Base-by-base conservation (phyloP, 148 eudicot genomes). In the Rhododendron williamsianum region DNA sequence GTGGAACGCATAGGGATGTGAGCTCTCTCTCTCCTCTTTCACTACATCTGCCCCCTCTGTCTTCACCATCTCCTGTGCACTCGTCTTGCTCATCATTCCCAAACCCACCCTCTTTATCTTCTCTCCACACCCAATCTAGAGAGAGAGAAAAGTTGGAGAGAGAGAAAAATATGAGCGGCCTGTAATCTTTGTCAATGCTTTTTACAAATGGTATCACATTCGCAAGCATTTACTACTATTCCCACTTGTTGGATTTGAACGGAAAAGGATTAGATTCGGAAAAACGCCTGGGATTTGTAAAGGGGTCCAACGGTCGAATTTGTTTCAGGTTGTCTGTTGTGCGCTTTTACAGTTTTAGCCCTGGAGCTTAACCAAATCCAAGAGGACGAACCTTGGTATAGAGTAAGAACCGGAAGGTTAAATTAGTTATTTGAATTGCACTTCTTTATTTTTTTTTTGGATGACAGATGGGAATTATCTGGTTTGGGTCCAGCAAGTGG, bases 1-100 rank as follows among this genome's bases (percentile, higher is more conserved):
- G 84, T 90, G 91, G 81, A 92, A 92, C 0, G 94, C 91, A n/a
- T 89, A 89, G 1, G 94, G 94, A 82, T 92, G 94, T 79, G 90
- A 92, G 81, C 52, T 15, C 51, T 60, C 87, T 58, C 7, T 58
- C 71, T 86, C 65, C n/a, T 16, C 79, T 52, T 56, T 63, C 63
- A 0, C 74, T 58, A 25, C 48, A 52, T 63, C 58, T 27, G 35
- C 38, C 83, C 11, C 83, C 83, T 54, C 81, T 74, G 77, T 76
- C 41, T 0, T 51, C 63, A 33, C 48, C 87, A 38, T 69, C 76
- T 82, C 82, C 72, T 81, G 46, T 51, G 56, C n/a, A 43, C 51
- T 21, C 72, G 16, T 67, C 52, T 63, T 19, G 6, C 25, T 1
- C 16, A 71, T 33, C 38, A 71, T 9, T 45, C 13, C 67, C 16